phyloP scores from a whole-genome alignment of 345 rosid genomes.

The Kernera saxatilis region DNA sequence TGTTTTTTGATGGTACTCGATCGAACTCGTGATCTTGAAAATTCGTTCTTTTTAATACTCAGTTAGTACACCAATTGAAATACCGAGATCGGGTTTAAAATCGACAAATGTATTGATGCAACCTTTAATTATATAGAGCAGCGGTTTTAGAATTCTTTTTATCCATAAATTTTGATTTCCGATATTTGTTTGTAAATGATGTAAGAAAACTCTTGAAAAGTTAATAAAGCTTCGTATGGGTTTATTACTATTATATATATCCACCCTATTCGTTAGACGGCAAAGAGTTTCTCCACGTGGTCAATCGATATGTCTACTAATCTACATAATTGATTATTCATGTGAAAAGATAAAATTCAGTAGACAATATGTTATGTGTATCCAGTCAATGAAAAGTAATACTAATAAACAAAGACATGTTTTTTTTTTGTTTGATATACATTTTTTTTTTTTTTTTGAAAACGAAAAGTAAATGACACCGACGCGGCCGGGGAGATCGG shows the following conservation, averaged over 20 bases:
- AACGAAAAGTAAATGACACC: conserved; percentile 2
- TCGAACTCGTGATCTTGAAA: background rate
- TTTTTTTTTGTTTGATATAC: background rate
- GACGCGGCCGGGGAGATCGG: background rate
- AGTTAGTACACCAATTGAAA: background rate
- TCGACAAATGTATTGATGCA: background rate
- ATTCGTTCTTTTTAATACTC: background rate
- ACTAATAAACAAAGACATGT: background rate
- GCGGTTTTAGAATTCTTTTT: background rate
- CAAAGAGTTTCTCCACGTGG: conserved; percentile 10
- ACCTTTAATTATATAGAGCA: background rate
- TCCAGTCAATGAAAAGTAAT: background rate
- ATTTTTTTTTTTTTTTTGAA: background rate
- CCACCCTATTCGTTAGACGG: background rate
- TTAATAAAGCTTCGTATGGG: conserved; percentile 12
- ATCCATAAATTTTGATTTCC: background rate
- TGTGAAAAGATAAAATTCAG: background rate
- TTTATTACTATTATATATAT: background rate
- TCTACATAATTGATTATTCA: background rate
- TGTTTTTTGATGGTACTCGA: background rate
- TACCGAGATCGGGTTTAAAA: background rate
- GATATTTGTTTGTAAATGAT: background rate
- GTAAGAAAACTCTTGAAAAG: background rate
- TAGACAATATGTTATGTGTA: background rate
- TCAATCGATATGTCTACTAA: background rate